phyloP scores from a whole-genome alignment of 179 eudicot species.

The Pouteria campechiana region DNA sequence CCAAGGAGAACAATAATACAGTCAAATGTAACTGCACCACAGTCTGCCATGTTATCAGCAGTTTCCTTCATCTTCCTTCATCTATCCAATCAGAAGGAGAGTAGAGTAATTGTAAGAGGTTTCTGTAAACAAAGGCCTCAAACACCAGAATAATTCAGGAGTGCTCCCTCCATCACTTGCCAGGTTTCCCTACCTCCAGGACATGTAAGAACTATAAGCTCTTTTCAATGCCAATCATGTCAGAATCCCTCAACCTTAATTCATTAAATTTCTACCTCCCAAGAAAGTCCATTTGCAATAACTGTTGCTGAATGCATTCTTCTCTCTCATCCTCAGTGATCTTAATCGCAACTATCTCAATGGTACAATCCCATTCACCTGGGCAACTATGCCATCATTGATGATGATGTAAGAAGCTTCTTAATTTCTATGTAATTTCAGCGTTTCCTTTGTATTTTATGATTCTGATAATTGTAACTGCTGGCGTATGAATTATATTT shows the following conservation, averaged over 20 bases:
- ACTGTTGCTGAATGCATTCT: background rate
- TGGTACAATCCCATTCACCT: slow-evolving; percentile 62
- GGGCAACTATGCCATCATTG: slow-evolving; percentile 53
- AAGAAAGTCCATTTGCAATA: too few species aligned
- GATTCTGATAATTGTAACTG: too few species aligned
- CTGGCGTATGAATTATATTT: too few species aligned
- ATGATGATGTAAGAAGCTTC: too few species aligned
- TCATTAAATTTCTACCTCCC: slow-evolving; percentile 2
- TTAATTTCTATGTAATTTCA: slow-evolving; percentile 15
- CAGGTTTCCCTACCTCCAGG: slow-evolving; percentile 47
- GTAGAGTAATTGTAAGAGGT: background rate
- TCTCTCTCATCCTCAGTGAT: slow-evolving; percentile 31
- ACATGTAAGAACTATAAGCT: slow-evolving; percentile 47
- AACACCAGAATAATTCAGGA: slow-evolving; percentile 35
- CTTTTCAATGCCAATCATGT: background rate
- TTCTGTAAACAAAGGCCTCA: slow-evolving; percentile 10
- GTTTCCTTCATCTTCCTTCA: background rate
- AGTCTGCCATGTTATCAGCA: background rate
- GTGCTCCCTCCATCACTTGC: slow-evolving; percentile 45
- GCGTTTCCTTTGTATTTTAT: background rate
- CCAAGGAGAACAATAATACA: too few species aligned
- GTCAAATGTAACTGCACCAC: slow-evolving; percentile 12
- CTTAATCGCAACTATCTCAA: slow-evolving; percentile 60
- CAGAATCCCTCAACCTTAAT: slow-evolving; percentile 13
- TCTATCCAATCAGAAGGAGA: too few species aligned